Evolutionary conservation across 257 asterid genomes (phyloP).

Genomic region (Gardenia jasminoides): DNA sequence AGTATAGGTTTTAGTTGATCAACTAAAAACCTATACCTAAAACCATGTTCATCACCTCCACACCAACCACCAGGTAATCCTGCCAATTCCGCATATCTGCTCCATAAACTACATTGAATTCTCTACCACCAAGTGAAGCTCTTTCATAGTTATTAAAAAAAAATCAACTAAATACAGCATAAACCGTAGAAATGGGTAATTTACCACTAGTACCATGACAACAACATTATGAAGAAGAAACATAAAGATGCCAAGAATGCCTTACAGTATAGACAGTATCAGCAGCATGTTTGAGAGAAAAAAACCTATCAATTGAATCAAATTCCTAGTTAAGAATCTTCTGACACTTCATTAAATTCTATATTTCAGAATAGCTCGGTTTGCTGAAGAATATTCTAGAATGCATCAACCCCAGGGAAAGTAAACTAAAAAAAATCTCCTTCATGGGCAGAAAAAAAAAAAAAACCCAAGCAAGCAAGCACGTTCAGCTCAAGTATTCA

Average conservation of each 20-base stretch:
- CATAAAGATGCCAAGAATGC: neutral
- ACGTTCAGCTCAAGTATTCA: neutral
- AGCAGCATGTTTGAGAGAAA: slow-evolving; percentile 89
- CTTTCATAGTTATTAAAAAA: neutral
- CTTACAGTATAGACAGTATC: slow-evolving; percentile 89
- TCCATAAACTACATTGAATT: neutral
- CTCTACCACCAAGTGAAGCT: neutral
- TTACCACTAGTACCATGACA: neutral
- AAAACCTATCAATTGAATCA: slow-evolving; percentile 45
- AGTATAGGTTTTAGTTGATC: no score
- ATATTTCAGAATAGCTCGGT: neutral
- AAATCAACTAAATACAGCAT: neutral
- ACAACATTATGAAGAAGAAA: neutral
- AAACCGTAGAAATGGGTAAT: neutral
- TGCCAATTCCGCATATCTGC: neutral
- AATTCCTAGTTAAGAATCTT: slow-evolving; percentile 12
- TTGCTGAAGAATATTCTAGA: neutral
- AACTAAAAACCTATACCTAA: neutral
- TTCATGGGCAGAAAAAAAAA: neutral
- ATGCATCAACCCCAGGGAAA: neutral
- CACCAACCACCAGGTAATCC: neutral
- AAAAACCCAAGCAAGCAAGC: neutral
- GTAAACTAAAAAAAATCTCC: neutral
- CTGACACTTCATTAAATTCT: neutral
- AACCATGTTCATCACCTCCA: neutral